Percentiles rank a stretch among this genome's conserved stretches.
Conservation (phyloP, 2,329 filamentous ascomycete species). For the Diplodia scrobiculata region DNA sequence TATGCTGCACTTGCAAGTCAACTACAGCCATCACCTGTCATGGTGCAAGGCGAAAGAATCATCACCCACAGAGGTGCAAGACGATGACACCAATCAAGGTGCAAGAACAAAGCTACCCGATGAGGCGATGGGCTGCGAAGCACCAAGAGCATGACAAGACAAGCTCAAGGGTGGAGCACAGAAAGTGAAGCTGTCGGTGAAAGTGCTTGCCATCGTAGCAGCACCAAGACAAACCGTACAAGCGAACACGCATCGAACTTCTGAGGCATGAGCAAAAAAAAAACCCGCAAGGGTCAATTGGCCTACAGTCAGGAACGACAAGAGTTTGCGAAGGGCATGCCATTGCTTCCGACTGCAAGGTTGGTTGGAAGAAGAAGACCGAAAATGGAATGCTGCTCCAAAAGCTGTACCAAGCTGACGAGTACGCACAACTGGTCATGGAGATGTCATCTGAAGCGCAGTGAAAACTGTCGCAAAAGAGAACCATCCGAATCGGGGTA, state of each 20-base stretch:
- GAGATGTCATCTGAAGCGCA: too few species aligned
- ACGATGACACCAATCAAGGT: background rate
- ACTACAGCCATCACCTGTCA: too few species aligned
- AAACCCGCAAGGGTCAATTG: background rate
- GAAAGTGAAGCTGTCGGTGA: conserved; percentile 3
- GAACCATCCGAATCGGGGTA: too few species aligned
- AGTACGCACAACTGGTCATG: too few species aligned
- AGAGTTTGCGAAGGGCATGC: background rate
- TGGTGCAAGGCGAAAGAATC: background rate
- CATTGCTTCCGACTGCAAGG: background rate
- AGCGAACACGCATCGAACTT: background rate
- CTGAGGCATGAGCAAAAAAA: background rate
- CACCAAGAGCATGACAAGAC: background rate
- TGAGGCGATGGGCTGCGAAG: background rate
- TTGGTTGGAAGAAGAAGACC: too few species aligned
- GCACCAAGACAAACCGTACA: background rate
- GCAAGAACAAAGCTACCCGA: background rate
- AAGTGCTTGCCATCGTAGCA: background rate
- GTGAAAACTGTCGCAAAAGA: too few species aligned
- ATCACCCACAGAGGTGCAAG: background rate
- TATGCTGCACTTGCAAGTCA: too few species aligned
- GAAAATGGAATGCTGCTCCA: too few species aligned
- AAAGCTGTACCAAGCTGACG: too few species aligned
- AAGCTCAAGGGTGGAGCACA: background rate
- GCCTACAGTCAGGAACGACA: background rate